Conservation (phyloP, 2,329 filamentous ascomycete genomes). For the Aspergillus tamarii region DNA sequence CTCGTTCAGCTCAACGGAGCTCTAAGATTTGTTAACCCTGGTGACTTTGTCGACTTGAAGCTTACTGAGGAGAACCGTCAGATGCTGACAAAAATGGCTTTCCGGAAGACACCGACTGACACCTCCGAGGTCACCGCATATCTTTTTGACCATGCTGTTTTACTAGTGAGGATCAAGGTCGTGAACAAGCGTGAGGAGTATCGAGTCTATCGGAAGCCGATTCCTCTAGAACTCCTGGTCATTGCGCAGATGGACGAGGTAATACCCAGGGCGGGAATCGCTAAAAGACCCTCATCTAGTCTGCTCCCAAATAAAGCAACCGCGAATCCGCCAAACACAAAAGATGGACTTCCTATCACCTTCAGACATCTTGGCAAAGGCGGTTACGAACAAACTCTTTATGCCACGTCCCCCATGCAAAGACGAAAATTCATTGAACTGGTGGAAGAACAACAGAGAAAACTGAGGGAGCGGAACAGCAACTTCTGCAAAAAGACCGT, state of each 20-base stretch:
- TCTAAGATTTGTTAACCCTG: constrained; percentile 78
- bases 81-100: constrained; percentile 87
- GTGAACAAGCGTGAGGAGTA: constrained; percentile 93
- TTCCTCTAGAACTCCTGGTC: constrained; percentile 87
- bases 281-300: constrained; percentile 87
- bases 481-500: constrained; percentile 71
- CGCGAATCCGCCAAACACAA: constrained; percentile 53
- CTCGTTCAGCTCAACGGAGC: constrained; percentile 88
- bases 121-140: constrained; percentile 90
- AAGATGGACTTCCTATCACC: constrained; percentile 90
- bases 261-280: constrained; percentile 75
- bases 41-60: constrained; percentile 90
- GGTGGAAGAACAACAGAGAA: constrained; percentile 87
- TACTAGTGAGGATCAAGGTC: constrained; percentile 87
- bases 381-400: constrained; percentile 89
- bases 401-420: constrained; percentile 80
- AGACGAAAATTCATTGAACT: constrained; percentile 97
- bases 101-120: constrained; percentile 92
- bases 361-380: constrained; percentile 96
- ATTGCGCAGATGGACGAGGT: constrained; percentile 98
- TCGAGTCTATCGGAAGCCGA: constrained; percentile 93
- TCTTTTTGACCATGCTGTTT: constrained; percentile 92
- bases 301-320: constrained; percentile 67
- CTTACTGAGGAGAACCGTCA: constrained; percentile 92
- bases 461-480: constrained; percentile 72